These are phyloP conservation scores for Eucalyptus melliodora DNA, from an alignment of 345 rosid genomes.

Conservation along the genomic window DNA sequence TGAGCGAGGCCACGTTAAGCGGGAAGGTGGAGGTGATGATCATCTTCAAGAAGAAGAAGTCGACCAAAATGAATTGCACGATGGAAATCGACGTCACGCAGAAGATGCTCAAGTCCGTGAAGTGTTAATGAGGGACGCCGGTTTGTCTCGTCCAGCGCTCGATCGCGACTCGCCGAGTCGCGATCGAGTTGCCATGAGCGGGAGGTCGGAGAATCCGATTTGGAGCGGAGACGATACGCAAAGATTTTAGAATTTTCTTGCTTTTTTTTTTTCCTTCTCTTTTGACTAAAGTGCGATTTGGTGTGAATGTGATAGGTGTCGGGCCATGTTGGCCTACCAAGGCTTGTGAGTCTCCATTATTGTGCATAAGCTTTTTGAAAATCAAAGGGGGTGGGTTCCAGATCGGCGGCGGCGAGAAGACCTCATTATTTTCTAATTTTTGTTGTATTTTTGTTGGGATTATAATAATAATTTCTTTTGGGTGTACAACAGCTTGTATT, in stretches of 20 bases:
- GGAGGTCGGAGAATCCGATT: neutral
- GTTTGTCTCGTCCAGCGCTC: neutral
- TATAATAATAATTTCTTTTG: neutral
- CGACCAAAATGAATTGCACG: conserved; percentile 2
- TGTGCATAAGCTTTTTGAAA: neutral
- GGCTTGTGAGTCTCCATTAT: neutral
- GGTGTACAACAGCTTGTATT: neutral
- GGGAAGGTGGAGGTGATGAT: conserved; percentile 1
- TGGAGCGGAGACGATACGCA: neutral
- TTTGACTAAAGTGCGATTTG: neutral
- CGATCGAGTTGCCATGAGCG: neutral
- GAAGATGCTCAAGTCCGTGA: neutral
- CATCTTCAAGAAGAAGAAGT: conserved; percentile 6
- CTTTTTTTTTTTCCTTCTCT: neutral
- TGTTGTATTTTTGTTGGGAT: neutral
- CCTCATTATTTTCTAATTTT: neutral
- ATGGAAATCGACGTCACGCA: neutral
- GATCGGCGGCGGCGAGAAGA: neutral
- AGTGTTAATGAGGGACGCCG: neutral
- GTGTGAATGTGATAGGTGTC: neutral
- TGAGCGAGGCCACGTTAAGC: neutral
- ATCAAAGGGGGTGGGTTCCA: neutral
- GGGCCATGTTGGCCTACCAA: neutral
- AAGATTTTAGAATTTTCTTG: neutral
- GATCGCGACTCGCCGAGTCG: neutral